Evolutionary conservation across 768 basidiomycete genomes (phyloP), one percentile per base, ranked within the genome.

Genomic region (Tubosaeta brunneosetosa): DNA sequence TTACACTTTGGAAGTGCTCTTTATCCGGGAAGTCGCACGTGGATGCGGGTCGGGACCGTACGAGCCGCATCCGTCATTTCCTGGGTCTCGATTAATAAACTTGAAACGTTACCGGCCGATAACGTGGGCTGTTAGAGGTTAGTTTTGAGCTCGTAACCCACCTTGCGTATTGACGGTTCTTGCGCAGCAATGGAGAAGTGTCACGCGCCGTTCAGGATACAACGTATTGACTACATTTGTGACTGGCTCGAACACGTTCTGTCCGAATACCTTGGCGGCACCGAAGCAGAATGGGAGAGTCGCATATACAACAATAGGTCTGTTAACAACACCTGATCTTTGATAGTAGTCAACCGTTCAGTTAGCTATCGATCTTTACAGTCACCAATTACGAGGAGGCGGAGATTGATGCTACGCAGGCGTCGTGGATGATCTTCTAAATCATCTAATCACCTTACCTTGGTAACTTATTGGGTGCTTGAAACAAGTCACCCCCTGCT

Each of bases 111-210:
- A 71, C 51, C 69, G 71, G 19, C 63, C 70, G 7, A 62, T 74
- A 33, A 62, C 67, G 6, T 74, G 73, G 60, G 76, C 73, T 11
- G 72, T 77, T 16, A 66, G 71, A 53, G 68, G 77, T 77, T 51
- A 44, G 59, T 65, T 44, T 46, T 4, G n/a, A 26, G 32, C 19
- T 22, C 40, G 41, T 32, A 25, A 26, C 9, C 9, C 16, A 3
- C 43, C 27, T 11, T 12, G 40, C 17, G 16, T 4, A 10, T 11
- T 58, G 22, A 62, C 31, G 14, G 22, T 42, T n/a, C 7, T 17
- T 43, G 51, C 22, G 29, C 52, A 80, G 79, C 64, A 3, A 75
- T 81, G 71, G 78, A 81, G 52, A 70, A 67, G 44, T 76, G 74
- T 25, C 74, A 78, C 29, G 61, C 73, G 6, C 73, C 72, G 4